A percentile compares a stretch with the other conserved stretches of the same genome.
These are phyloP conservation scores for Solanum megistacrolobum DNA, from an alignment of 257 asterid species.

Conservation along the genomic window DNA sequence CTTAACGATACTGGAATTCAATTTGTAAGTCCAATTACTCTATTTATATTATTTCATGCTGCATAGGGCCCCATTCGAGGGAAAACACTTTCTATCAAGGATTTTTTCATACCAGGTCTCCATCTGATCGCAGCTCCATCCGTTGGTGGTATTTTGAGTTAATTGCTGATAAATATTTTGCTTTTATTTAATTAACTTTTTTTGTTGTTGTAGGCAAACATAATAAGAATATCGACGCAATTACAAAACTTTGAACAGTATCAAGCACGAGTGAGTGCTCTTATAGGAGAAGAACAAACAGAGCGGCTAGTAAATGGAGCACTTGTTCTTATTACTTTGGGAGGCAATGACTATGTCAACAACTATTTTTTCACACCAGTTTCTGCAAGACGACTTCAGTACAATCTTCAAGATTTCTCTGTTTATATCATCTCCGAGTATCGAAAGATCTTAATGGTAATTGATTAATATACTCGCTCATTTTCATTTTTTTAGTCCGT, in stretches of 20 bases:
- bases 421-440: constrained; percentile 43
- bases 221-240: constrained; percentile 44
- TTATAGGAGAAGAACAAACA: constrained; percentile 37
- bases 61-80: too few species aligned
- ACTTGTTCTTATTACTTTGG: constrained; percentile 55
- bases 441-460: constrained; percentile 49
- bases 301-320: constrained; percentile 38
- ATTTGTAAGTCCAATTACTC: constrained; percentile 36
- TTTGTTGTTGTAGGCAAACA: constrained; percentile 30
- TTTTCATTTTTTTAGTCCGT: too few species aligned
- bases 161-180: not conserved
- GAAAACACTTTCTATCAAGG: too few species aligned
- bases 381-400: constrained; percentile 36
- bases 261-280: constrained; percentile 35
- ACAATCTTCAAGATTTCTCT: constrained; percentile 33
- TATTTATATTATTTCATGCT: too few species aligned
- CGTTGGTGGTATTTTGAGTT: not conserved
- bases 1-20: constrained; percentile 78
- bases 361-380: constrained; percentile 61
- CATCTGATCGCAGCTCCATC: not conserved
- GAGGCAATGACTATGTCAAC: constrained; percentile 79
- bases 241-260: constrained; percentile 27
- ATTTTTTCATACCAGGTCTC: too few species aligned
- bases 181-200: not conserved
- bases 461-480: not conserved